Evolutionary conservation across 371 early-diverging fungal genomes (phyloP), one percentile per base, ranked within the genome.

Genomic region (Parasitella parasitica): DNA sequence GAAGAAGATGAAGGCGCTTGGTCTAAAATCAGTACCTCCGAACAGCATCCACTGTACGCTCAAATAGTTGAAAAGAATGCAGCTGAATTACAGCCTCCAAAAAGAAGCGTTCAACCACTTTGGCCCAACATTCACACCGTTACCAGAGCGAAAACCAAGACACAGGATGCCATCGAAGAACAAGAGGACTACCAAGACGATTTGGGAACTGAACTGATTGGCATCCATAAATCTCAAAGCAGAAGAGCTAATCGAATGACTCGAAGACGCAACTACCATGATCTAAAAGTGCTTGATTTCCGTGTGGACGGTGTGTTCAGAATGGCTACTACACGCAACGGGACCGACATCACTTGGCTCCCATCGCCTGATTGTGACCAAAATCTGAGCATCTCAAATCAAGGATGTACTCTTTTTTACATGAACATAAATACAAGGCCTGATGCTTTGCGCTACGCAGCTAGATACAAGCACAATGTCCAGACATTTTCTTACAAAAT

Each of bases 11-110:
- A 46, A 6, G 43, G 43, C 18, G 36, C 54, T 36, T 65, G 65
- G 65, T 59, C 60, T 9, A 65, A 53, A 3, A 38, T 65, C 11
- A 54, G 26, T 18, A 22, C 54, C n/a, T n/a, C 20, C 15, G 41
- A 63, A 26, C 30, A 49, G 30, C 27, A 41, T 30, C 35, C 43
- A 12, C 48, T 59, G 8, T 65, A 65, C 49, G 59, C 60, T 35
- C 32, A 65, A 50, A 34, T 65, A n/a, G 46, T 50, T 30, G 65
- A 65, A 38, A 57, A 46, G 35, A 36, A 59, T 15, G 65, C 65
- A 18, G 30, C 54, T 3, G 46, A 49, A 32, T 53, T 65, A 37
- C 54, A 54, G 18, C 56, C 59, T 11, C 27, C 24, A 26, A 35
- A 59, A 26, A 28, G 50, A 28, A 48, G 22, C 3, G 22, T 65